phyloP scores from a whole-genome alignment of 306 rosid species.

The Vicia villosa region DNA sequence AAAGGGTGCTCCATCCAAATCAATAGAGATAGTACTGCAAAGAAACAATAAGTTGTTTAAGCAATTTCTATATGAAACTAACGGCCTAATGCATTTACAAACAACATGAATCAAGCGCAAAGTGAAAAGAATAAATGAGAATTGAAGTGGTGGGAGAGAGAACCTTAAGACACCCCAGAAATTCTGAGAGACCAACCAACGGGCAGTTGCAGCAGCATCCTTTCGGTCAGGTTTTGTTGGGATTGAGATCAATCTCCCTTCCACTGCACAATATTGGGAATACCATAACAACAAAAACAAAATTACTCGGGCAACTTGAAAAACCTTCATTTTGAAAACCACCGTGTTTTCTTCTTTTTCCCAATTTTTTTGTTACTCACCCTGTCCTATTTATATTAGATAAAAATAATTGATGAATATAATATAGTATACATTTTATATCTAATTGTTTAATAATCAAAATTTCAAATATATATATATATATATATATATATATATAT shows the following conservation, averaged over 20 bases:
- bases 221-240: slow-evolving; percentile 65
- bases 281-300: slow-evolving; percentile 31
- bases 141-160: no score
- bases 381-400: no score
- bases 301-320: neutral
- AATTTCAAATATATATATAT: no score
- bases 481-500: no score
- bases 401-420: no score
- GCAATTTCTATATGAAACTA: neutral
- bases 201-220: slow-evolving; percentile 72
- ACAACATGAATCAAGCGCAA: neutral
- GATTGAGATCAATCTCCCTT: slow-evolving; percentile 41
- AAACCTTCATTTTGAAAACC: no score
- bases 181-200: slow-evolving; percentile 75
- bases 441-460: no score
- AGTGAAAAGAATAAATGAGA: neutral
- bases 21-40: slow-evolving; percentile 82
- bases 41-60: slow-evolving; percentile 15
- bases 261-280: slow-evolving; percentile 11
- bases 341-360: neutral
- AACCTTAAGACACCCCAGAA: slow-evolving; percentile 82
- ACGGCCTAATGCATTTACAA: neutral
- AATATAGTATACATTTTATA: no score
- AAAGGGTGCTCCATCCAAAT: slow-evolving; percentile 88
- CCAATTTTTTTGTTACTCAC: neutral